Percentiles rank a stretch among this genome's conserved stretches.
Conservation (phyloP, 2,329 filamentous ascomycete genomes). For the Aciculosporium take region DNA sequence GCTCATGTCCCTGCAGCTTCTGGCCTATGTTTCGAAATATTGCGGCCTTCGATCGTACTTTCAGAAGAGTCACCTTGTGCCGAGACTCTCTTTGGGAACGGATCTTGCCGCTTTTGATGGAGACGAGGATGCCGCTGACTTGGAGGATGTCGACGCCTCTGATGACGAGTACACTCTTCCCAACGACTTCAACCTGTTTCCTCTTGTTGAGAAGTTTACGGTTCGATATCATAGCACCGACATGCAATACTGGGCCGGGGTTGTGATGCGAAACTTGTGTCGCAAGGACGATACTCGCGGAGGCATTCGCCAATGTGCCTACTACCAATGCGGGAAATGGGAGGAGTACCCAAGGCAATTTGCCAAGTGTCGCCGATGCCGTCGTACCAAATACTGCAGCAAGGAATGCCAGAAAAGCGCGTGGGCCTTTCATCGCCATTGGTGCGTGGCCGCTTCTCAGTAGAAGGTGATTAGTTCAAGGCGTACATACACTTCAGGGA, state of each 20-base stretch:
- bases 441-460: conserved; percentile 69
- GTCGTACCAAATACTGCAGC: conserved; percentile 97
- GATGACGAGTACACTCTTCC: conserved; percentile 81
- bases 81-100: conserved; percentile 75
- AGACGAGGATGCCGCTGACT: conserved; percentile 34
- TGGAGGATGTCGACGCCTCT: conserved; percentile 40
- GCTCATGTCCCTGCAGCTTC: conserved; percentile 88
- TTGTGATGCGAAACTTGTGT: conserved; percentile 97
- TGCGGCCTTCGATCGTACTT: conserved; percentile 94
- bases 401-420: conserved; percentile 99
- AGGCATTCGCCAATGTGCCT: conserved; percentile 91
- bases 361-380: conserved; percentile 90
- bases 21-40: conserved; percentile 97
- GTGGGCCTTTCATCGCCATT: conserved; percentile 96
- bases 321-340: conserved; percentile 97
- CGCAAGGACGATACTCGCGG: conserved; percentile 92
- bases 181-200: conserved; percentile 97
- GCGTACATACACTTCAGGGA: conserved; percentile 10
- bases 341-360: conserved; percentile 94
- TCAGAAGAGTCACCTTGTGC: conserved; percentile 85
- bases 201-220: conserved; percentile 94
- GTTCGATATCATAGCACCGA: conserved; percentile 87
- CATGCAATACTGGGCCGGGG: conserved; percentile 99
- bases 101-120: conserved; percentile 71
- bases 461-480: conserved; percentile 13